Evolutionary conservation across 1,284 basidiomycete species (phyloP), one percentile per base, ranked within the genome.

Genomic region (Apiotrichum akiyoshidainum): DNA sequence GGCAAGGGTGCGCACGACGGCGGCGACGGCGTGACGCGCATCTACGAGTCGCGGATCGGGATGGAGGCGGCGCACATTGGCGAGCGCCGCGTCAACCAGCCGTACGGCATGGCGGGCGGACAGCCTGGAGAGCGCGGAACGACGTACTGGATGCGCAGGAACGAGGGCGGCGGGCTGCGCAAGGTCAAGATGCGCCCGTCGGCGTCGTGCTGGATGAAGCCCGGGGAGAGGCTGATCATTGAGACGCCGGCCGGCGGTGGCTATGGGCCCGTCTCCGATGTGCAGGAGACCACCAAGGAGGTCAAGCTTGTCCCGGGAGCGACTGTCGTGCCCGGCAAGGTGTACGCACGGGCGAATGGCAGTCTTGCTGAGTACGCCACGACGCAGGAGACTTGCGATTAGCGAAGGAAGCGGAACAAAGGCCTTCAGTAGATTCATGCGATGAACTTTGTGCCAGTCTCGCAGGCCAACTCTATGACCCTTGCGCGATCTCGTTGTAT

Each of bases 161-260:
- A 44, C 35, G 12, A 16, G 12, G 37, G 11, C 37, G 48, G 47
- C 26, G 41, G 54, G 21, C 49, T 55, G 33, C 51, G 55, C 31
- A 37, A 44, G 48, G 34, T 96, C 71, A 95, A 94, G 71, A 85
- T 97, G 48, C 92, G 92, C 31, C 91, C 92, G 11, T 94, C 94
- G 74, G 88, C 88, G 46, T 90, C 89, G 1, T 84, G 92, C 46
- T 85, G 84, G 76, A 93, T 94, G 87, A 88, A 87, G 47, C 87
- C 88, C 65, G 87, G 89, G 4, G 92, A 96, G 74, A 80, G 83
- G 41, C 79, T 94, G 60, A 68, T 90, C 56, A 86, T 96, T 59
- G 85, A 92, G 76, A 96, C 93, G 3, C 93, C 93, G 1, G 94
- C 95, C 2, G 94, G 90, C 8, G 94, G 94, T 3, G 94, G 87